Conservation (phyloP, 1,284 basidiomycete species). For the Pseudozyma sp. region DNA sequence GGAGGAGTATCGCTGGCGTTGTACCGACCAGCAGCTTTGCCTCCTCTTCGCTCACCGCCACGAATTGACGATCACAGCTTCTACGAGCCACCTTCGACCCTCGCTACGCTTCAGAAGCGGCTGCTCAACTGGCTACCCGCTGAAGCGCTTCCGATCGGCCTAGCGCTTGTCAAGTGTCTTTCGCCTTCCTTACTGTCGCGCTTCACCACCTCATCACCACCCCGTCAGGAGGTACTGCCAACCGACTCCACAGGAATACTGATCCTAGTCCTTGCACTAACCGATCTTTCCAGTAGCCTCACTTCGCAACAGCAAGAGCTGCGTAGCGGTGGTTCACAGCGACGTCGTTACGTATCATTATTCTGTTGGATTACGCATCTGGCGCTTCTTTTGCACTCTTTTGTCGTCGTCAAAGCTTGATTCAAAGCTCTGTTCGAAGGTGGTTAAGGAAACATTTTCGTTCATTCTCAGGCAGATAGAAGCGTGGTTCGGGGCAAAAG, state of each 20-base stretch:
- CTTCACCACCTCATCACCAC: background rate
- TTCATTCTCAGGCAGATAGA: too few species aligned
- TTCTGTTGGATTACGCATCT: conserved; percentile 1
- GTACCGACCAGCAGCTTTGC: background rate
- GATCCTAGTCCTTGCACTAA: conserved; percentile 19
- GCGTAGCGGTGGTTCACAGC: background rate
- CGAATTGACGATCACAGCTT: too few species aligned
- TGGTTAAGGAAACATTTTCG: too few species aligned
- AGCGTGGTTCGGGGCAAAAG: too few species aligned
- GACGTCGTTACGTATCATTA: background rate
- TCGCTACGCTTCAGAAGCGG: too few species aligned
- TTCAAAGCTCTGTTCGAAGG: too few species aligned
- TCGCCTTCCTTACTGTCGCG: background rate
- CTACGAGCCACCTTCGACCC: too few species aligned
- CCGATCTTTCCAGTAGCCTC: conserved; percentile 6
- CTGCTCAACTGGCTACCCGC: background rate
- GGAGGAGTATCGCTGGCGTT: conserved; percentile 19
- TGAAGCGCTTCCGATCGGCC: background rate
- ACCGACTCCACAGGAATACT: background rate
- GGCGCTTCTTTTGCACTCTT: background rate
- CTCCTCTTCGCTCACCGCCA: too few species aligned
- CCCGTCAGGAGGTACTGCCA: background rate
- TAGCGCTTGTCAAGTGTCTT: conserved; percentile 24
- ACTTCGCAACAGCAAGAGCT: background rate
- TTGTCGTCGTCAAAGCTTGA: too few species aligned